Base-by-base conservation (phyloP, 345 rosid species). In the Geranium rotundifolium region DNA sequence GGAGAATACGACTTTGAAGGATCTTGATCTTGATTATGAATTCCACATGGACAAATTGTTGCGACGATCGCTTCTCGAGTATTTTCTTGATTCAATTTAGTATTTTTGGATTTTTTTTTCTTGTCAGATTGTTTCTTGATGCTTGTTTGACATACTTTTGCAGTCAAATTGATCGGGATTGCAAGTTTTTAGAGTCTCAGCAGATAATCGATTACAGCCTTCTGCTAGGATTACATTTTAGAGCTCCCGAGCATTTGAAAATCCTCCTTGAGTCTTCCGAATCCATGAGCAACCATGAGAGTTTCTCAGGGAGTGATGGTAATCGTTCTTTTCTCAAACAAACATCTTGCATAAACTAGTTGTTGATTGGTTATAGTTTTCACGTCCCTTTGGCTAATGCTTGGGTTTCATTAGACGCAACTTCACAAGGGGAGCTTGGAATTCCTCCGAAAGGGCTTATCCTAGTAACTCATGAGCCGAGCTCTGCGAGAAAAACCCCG, bases 31-130 rank as follows among this genome's bases (percentile, higher is more conserved):
- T 29, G 67, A 71, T 57, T 89, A 83, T 60, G 97, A 83, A 69
- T 83, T 93, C 73, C 88, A 77, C 37, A 93, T 93, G 99, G 99
- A 93, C 78, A 93, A 82, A 71, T 73, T 77, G 68, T 71, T 93
- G 75, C 79, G 87, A 29, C 85, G 84, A 56, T 77, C 84, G 55
- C 93, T 93, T 67, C 82, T 93, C 74, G 65, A 81, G 98, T 93
- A 80, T 83, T 86, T 66, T 52, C 14, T 7, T 64, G 41, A 4
- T 34, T 34, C 7, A 31, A 52, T 52, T 5, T 50, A 6, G 23
- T 59, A 17, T 50, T 31, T 39, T 62, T 29, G 27, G 61, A 34
- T 5, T 5, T 5, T 8, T 8, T 34, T 34, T 34, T 34, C 41
- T 34, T 34, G 41, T 34, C 0, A 4, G 41, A 34, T 4, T 23